Percentiles rank a stretch among this genome's conserved stretches.
Conservation (phyloP, 257 asterid genomes). For the Parsonsia alboflavescens region DNA sequence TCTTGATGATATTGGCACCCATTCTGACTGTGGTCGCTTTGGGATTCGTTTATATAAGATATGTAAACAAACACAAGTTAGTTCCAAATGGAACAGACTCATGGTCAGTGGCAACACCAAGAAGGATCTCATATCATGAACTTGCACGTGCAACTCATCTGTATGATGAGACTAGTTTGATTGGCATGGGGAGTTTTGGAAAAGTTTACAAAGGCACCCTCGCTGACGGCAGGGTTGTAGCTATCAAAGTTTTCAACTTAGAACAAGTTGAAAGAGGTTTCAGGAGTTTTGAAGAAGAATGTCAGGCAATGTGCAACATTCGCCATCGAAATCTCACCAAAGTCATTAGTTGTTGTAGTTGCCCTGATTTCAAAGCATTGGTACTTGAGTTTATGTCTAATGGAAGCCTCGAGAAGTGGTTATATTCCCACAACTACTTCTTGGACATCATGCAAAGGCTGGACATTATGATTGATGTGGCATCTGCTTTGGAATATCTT, state of each 20-base stretch:
- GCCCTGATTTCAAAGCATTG: background rate
- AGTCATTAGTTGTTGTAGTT: background rate
- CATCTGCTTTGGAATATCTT: conserved; percentile 7
- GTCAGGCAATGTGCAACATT: background rate
- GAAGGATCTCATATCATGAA: no score
- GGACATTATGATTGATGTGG: conserved; percentile 1
- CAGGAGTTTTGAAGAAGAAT: background rate
- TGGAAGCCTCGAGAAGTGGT: conserved; percentile 10
- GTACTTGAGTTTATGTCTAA: background rate
- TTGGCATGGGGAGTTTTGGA: background rate
- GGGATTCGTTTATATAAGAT: no score
- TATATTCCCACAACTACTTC: conserved; percentile 2
- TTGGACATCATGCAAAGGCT: background rate
- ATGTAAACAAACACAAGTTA: no score
- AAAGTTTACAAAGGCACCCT: background rate
- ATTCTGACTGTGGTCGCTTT: no score
- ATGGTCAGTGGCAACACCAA: no score
- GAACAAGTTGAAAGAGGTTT: background rate
- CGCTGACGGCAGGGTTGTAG: background rate
- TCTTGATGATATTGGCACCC: no score
- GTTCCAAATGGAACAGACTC: background rate
- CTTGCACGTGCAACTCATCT: no score
- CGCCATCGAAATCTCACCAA: background rate
- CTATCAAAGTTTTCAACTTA: conserved; percentile 9
- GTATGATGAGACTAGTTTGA: background rate